phyloP scores from a whole-genome alignment of 2,329 filamentous ascomycete species.

The Cadophora gregata region DNA sequence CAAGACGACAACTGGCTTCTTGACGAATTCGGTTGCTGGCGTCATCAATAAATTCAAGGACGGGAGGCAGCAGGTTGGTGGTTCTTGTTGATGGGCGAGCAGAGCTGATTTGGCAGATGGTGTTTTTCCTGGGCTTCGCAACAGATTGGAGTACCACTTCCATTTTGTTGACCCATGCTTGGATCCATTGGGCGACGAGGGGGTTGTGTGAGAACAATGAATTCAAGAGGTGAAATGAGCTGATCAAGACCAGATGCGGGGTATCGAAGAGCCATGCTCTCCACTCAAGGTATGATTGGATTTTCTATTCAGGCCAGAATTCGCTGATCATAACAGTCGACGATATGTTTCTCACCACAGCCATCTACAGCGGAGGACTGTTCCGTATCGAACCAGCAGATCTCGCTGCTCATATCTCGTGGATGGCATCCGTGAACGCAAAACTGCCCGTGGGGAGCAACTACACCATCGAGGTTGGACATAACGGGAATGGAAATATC shows the following conservation, averaged over 20 bases:
- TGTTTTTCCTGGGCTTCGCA: conserved; percentile 60
- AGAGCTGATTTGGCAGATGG: conserved; percentile 50
- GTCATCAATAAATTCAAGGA: conserved; percentile 62
- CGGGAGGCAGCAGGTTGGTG: conserved; percentile 56
- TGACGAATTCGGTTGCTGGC: conserved; percentile 54
- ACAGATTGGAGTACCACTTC: conserved; percentile 47
- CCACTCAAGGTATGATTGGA: conserved; percentile 24
- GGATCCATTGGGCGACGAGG: conserved; percentile 35
- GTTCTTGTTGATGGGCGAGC: not conserved
- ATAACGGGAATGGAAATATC: conserved; percentile 59
- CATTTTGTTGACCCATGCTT: conserved; percentile 30
- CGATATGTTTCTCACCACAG: conserved; percentile 58
- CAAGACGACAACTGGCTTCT: conserved; percentile 49
- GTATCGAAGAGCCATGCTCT: conserved; percentile 32
- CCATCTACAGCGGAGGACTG: conserved; percentile 33
- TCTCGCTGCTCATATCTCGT: conserved; percentile 51
- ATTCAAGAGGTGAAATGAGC: not conserved
- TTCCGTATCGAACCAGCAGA: conserved; percentile 57
- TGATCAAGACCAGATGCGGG: conserved; percentile 28
- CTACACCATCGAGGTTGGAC: conserved; percentile 58
- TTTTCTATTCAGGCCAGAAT: too few species aligned
- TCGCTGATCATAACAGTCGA: conserved; percentile 49
- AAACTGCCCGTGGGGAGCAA: conserved; percentile 55
- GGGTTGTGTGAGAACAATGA: conserved; percentile 28
- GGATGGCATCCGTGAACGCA: conserved; percentile 48